Evolutionary conservation across 495 filamentous ascomycete species (phyloP).

Genomic region (Penicillium subrubescens): DNA sequence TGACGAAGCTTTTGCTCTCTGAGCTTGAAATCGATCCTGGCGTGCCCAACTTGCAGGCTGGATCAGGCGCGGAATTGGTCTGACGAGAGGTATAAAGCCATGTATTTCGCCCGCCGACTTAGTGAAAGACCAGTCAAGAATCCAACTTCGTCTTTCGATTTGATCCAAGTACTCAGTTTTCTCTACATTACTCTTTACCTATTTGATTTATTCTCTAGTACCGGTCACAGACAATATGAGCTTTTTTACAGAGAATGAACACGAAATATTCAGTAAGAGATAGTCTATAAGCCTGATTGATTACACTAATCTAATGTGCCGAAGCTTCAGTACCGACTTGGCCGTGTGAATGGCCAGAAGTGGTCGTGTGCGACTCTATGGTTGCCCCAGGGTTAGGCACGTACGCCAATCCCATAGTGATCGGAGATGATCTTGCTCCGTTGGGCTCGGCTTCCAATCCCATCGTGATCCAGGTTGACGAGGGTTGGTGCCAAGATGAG

Average conservation of each 20-base stretch:
- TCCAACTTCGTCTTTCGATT: not conserved
- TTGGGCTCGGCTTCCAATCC: slow-evolving; percentile 7
- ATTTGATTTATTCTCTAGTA: not conserved
- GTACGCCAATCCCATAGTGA: slow-evolving; percentile 2
- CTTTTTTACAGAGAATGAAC: not conserved
- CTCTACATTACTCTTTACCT: no score
- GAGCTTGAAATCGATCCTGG: not conserved
- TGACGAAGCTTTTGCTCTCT: slow-evolving; percentile 6
- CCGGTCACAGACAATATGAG: not conserved
- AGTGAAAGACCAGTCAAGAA: not conserved
- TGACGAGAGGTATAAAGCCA: not conserved
- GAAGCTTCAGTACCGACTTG: not conserved
- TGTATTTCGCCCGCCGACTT: not conserved
- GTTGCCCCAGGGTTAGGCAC: not conserved
- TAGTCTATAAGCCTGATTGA: not conserved
- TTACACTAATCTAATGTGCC: not conserved
- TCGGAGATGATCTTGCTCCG: slow-evolving; percentile 3
- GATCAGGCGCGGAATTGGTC: not conserved
- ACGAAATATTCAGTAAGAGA: not conserved
- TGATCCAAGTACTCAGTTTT: no score
- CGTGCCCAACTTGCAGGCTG: not conserved
- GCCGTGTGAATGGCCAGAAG: slow-evolving; percentile 7
- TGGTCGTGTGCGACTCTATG: not conserved
- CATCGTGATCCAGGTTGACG: slow-evolving; percentile 2
- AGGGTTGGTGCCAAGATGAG: not conserved